Percentiles rank a stretch among this genome's conserved stretches.
These are phyloP conservation scores for Fusarium transvaalense DNA, from an alignment of 2,329 filamentous ascomycete species.

Conservation along the genomic window DNA sequence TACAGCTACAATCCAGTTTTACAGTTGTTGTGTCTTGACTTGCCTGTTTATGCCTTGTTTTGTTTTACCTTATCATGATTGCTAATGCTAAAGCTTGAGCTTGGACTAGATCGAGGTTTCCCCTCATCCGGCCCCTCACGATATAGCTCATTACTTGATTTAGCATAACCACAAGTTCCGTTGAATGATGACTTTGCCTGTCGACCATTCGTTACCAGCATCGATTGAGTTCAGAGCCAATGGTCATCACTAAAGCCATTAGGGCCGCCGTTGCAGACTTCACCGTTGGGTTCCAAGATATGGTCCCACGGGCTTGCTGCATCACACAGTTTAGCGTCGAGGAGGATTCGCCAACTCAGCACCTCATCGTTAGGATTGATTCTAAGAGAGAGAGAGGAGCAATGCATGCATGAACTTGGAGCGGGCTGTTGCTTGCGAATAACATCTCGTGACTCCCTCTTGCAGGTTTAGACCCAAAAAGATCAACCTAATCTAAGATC, in stretches of 20 bases:
- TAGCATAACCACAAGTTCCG: constrained; percentile 27
- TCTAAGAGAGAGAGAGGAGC: not conserved
- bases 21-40: constrained; percentile 4
- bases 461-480: constrained; percentile 31
- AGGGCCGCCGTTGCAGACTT: constrained; percentile 30
- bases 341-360: constrained; percentile 33
- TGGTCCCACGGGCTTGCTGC: constrained; percentile 22
- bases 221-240: constrained; percentile 32
- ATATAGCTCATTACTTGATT: constrained; percentile 7
- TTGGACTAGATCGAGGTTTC: constrained; percentile 11
- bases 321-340: constrained; percentile 1
- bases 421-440: constrained; percentile 21
- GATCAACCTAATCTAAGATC: constrained; percentile 11
- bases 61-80: constrained; percentile 33
- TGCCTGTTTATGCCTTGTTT: constrained; percentile 12
- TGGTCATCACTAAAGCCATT: constrained; percentile 2
- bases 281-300: constrained; percentile 25
- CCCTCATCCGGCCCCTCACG: constrained; percentile 18
- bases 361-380: not conserved
- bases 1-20: constrained; percentile 19
- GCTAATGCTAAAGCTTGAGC: not conserved
- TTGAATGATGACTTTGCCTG: constrained; percentile 27
- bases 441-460: constrained; percentile 36
- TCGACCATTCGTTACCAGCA: constrained; percentile 20
- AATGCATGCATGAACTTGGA: constrained; percentile 20